Evolutionary conservation across 306 rosid genomes (phyloP).

Genomic region (Vigna nakashimae): DNA sequence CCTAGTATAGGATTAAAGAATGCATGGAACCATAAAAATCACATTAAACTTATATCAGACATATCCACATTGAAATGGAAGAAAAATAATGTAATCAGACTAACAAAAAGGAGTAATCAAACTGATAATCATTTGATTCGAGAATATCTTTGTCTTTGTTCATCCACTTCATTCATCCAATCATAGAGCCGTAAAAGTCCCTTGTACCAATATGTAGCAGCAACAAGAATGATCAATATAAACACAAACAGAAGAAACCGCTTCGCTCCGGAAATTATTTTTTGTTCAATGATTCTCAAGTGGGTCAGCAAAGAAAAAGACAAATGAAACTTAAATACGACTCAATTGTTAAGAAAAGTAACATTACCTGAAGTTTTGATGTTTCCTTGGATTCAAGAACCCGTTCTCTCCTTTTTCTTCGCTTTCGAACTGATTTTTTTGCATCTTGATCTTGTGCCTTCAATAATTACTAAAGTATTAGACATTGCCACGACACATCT

Average conservation of each 20-base stretch:
- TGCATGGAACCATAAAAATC: slow-evolving; percentile 10
- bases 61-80: slow-evolving; percentile 7
- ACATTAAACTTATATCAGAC: slow-evolving; percentile 12
- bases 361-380: slow-evolving; percentile 71
- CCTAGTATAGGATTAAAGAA: slow-evolving; percentile 26
- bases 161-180: slow-evolving; percentile 92
- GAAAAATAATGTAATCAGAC: background rate
- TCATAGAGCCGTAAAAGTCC: slow-evolving; percentile 77
- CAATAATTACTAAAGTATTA: slow-evolving; percentile 26
- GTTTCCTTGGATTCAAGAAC: slow-evolving; percentile 59
- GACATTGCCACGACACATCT: slow-evolving; percentile 15
- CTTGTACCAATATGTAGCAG: slow-evolving; percentile 61
- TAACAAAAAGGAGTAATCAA: background rate
- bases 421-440: slow-evolving; percentile 61
- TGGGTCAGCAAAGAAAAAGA: slow-evolving; percentile 39
- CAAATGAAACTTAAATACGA: background rate
- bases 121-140: slow-evolving; percentile 48
- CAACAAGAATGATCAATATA: slow-evolving; percentile 55
- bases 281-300: slow-evolving; percentile 56
- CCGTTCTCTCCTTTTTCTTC: slow-evolving; percentile 66
- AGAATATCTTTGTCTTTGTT: slow-evolving; percentile 58
- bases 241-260: slow-evolving; percentile 54
- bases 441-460: slow-evolving; percentile 72
- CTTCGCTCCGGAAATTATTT: slow-evolving; percentile 56
- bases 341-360: slow-evolving; percentile 10